Evolutionary conservation across 805 yeast species (phyloP), one percentile per base, ranked within the genome.

Genomic region (Sporopachydermia lactativora): DNA sequence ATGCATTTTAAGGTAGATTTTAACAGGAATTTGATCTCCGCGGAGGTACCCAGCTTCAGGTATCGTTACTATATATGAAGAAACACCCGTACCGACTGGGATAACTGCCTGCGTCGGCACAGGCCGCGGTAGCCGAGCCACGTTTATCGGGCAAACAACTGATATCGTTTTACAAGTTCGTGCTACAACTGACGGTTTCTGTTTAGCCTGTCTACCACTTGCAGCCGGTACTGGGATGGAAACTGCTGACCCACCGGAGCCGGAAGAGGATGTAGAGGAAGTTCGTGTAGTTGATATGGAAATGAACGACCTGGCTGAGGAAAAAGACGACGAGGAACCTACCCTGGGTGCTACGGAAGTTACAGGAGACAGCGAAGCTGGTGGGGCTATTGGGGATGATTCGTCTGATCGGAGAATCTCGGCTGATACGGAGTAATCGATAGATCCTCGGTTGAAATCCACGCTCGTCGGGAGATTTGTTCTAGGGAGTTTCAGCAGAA

Each of bases 371-470:
- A 28, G 24, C 14, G 11, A 11, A 3, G 36, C 34, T 4, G 13
- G 3, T 11, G 5, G 5, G 3, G 8, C 11, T 6, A 8, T 5
- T 17, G 15, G 6, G 15, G 13, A n/a, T 6, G 15, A 19, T 5
- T 3, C n/a, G 3, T 37, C 19, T 2, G 13, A 8, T 17, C 24
- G 18, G 52, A 37, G 51, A 48, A 34, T 35, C 41, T 37, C 31
- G 2, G 79, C 78, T 38, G 73, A 69, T 37, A 86, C 60, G 19
- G 61, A 58, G 55, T 86, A 86, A 3, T 70, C 57, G 13, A 86
- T 82, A 15, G 83, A 71, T n/a, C 96, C 96, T 50, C 77, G 75
- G 49, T 88, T 95, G 50, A 86, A 86, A 47, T 76, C 77, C 17
- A 86, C 70, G 39, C 85, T 75, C 16, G 92, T 81, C 56, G 67